Base-by-base conservation (phyloP, 176 grass and related monocot species). In the Phoenix dactylifera region DNA sequence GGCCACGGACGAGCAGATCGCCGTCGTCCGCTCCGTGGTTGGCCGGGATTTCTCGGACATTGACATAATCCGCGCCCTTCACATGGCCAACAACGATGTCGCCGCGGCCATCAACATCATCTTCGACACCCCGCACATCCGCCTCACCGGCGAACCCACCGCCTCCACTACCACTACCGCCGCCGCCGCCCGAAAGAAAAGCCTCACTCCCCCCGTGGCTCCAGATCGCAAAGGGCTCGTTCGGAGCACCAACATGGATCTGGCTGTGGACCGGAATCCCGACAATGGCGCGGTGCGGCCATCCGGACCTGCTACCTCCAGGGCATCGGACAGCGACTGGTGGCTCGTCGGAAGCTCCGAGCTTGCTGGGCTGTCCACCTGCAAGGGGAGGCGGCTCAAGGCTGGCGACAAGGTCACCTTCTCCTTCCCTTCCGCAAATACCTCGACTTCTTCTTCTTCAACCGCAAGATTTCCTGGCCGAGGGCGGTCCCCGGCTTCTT, bases 91-190 rank as follows among this genome's bases (percentile, higher is more conserved):
- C 55, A 69, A 83, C 75, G 87, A 97, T 65, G 79, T 78, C 51
- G 74, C 87, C 59, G 82, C 85, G 52, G 87, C 92, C 73, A 97
- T 97, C 73, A 97, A 97, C 75, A 88, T 97, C 65, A 75, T 97
- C 78, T 83, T 91, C 65, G 87, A 97, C 66, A 71, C 79, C 54
- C 82, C 69, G 12, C 73, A 51, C 51, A 15, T 73, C 63, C 79
- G 22, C 24, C 57, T 50, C 57, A 54, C 72, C 32, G 29, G 54
- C 18, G 5, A 28, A 23, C 44, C 22, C 73, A n/a, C 26, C 15
- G n/a, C 35, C 62, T 1, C 18, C 22, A 16, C 20, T 26, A 52
- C 49, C 65, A 32, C 25, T 22, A 15, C 50, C 24, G 29, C 49
- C 24, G n/a, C n/a, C n/a, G 4, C 26, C 26, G 4, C 73, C 63